Base-by-base conservation (phyloP, 306 rosid genomes). In the Cajanus cajan region DNA sequence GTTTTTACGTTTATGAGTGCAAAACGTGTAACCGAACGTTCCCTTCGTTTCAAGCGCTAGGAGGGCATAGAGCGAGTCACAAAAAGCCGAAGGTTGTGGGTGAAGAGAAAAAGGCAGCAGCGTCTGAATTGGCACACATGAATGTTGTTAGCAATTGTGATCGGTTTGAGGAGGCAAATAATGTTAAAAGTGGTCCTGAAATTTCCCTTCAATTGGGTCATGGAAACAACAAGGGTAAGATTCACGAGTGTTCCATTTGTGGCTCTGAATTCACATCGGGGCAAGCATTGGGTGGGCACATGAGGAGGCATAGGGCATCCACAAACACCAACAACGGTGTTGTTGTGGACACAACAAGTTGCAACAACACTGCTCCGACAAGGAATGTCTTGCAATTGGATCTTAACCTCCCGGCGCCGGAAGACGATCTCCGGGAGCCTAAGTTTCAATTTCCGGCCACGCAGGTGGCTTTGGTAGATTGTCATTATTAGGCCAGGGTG, bases 41-140 rank as follows among this genome's bases (percentile, higher is more conserved):
- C 71, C 90, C 96, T 81, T 95, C 99, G 4, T 95, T 95, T 73
- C 99, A 95, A 83, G 99, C 99, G 7, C 86, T 95, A 4, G 99
- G 99, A 4, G 99, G 99, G 0, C 99, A 95, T 82, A 88, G 99
- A 5, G 99, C 99, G 3, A 93, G 99, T 83, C 99, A 95, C 75
- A 95, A 90, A 45, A 95, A 78, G 81, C 97, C 87, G 0, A 92
- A 86, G 44, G 1, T 80, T 2, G 45, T 4, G 28, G 21, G 18
- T 0, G 86, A 86, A 5, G 84, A 78, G 36, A 89, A 80, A 67
- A 63, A 83, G 44, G 8, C 16, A 11, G 15, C 78, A 22, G 7
- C 50, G 9, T 12, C 64, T 4, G 39, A 41, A 2, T 64, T 16
- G 31, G 2, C 15, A 0, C 61, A 64, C 48, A 4, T 64, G 47